Conservation (phyloP, 495 filamentous ascomycete species). For the Trichocladium antarcticum region DNA sequence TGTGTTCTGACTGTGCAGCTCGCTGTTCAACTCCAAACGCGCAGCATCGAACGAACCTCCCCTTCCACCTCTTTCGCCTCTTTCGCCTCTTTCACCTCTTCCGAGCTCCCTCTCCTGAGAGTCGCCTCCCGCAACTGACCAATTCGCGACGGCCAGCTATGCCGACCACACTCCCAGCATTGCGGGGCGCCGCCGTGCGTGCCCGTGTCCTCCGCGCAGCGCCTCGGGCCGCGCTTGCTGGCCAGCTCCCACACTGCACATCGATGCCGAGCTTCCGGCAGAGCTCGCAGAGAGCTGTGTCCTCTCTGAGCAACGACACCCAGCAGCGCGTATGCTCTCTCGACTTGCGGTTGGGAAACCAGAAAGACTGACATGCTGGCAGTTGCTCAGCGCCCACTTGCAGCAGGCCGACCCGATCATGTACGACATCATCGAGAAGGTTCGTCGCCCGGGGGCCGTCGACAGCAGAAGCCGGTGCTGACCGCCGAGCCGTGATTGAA, state of each 20-base stretch:
- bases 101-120: too few relatives aligned
- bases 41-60: too few relatives aligned
- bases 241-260: not conserved
- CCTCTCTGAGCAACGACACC: constrained; percentile 43
- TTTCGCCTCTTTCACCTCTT: too few relatives aligned
- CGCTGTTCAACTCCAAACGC: not conserved
- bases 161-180: constrained; percentile 13
- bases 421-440: constrained; percentile 81
- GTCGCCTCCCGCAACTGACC: not conserved
- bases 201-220: constrained; percentile 6
- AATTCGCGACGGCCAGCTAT: constrained; percentile 8
- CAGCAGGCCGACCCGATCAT: constrained; percentile 79
- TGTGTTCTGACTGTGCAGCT: not conserved
- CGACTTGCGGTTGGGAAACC: not conserved
- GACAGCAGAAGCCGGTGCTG: not conserved
- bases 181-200: constrained; percentile 16
- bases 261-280: not conserved
- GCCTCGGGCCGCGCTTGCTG: not conserved
- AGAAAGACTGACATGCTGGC: constrained; percentile 8
- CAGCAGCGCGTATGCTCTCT: constrained; percentile 51
- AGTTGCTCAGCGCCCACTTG: constrained; percentile 72
- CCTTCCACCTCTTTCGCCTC: too few relatives aligned
- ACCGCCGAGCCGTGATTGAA: constrained; percentile 1
- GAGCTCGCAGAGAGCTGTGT: constrained; percentile 26
- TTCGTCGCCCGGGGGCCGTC: constrained; percentile 27